Base-by-base conservation (phyloP, 2,329 filamentous ascomycete genomes). In the Penicillium brevicompactum region DNA sequence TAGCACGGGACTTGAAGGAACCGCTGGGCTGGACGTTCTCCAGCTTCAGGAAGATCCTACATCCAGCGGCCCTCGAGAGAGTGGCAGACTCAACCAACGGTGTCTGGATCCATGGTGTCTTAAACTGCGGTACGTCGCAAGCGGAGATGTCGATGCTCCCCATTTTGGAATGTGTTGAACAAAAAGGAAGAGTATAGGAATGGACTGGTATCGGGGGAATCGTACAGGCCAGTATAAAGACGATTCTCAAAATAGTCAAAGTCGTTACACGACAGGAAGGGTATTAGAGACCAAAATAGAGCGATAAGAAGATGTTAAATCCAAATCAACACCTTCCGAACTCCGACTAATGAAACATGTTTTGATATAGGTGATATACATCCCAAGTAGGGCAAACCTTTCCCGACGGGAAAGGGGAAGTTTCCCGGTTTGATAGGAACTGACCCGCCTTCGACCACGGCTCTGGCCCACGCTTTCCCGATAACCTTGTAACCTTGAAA, bases 1-100 rank as follows among this genome's bases (percentile, higher is more conserved):
- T 84, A 30, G 88, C 90, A 62, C 74, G 83, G 45, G 89, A 92
- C 74, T 95, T 94, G 84, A 95, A 96, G 38, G 89, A 92, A 60
- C 89, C 89, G 21, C 88, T 89, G 4, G 91, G 91, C 69, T 96
- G 91, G 51, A 92, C 83, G 70, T 89, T 90, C 66, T 95, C 91
- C 59, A 94, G 84, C 74, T 95, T 95, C 67, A 95, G 85, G 73
- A 89, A 90, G 72, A 95, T 85, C 76, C 89, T 87, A 78, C 89
- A 92, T 73, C 89, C 89, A 62, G 88, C 87, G 59, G 82, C 81
- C 60, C 84, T 82, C 42, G 88, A 91, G 37, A 92, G 80, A 13
- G 84, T 77, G 48, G 81, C 78, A 3, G 86, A 91, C 66, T 86
- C 83, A 56, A 90, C 80, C 57, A 90, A 80, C 24, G 90, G 89